Evolutionary conservation across 306 rosid genomes (phyloP).

Genomic region (Prunus campanulata): DNA sequence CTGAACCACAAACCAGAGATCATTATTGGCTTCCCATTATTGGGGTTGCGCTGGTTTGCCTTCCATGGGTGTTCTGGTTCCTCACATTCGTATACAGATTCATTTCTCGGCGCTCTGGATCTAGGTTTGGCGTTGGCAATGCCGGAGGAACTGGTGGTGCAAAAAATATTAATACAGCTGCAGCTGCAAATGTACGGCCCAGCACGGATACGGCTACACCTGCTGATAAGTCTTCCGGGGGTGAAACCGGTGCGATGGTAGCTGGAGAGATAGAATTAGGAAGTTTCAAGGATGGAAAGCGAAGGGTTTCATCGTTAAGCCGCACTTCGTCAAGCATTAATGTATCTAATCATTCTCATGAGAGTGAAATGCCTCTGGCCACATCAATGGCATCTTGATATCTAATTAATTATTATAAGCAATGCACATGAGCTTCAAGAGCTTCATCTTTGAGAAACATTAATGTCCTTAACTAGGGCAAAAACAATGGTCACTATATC

Average conservation of each 20-base stretch:
- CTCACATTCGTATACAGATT: constrained; percentile 62
- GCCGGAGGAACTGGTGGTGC: not conserved
- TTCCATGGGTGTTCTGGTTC: constrained; percentile 89
- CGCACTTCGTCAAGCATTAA: not conserved
- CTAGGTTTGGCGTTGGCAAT: constrained; percentile 20
- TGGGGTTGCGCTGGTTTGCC: constrained; percentile 61
- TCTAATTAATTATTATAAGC: not conserved
- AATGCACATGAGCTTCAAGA: not conserved
- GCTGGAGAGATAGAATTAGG: not conserved
- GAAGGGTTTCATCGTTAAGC: not conserved
- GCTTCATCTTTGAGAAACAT: not conserved
- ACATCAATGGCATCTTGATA: not conserved
- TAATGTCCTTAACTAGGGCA: not conserved
- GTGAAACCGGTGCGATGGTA: not conserved
- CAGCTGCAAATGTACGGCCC: not conserved
- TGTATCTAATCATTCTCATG: not conserved
- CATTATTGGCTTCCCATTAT: constrained; percentile 46
- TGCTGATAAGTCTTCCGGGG: not conserved
- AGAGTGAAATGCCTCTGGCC: constrained; percentile 2
- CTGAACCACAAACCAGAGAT: constrained; percentile 27
- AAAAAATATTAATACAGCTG: not conserved
- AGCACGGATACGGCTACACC: not conserved
- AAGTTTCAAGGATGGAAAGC: constrained; percentile 5
- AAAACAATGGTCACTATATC: too few relatives aligned
- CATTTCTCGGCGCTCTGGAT: constrained; percentile 47